A percentile compares a stretch with the other conserved stretches of the same genome.
Evolutionary conservation across 176 grass and related monocot species (phyloP).

Genomic region (Phyllostachys edulis): DNA sequence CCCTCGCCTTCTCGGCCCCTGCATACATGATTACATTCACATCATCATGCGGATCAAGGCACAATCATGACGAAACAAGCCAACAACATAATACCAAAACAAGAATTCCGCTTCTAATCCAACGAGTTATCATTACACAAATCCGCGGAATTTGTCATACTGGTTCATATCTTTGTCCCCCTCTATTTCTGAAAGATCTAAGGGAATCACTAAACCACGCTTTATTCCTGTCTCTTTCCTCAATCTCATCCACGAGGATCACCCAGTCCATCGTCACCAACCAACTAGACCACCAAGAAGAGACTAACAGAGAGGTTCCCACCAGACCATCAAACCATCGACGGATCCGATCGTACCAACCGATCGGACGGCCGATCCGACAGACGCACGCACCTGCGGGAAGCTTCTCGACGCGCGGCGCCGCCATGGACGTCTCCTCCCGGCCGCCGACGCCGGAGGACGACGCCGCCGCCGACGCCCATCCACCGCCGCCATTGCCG

Average conservation of each 20-base stretch:
- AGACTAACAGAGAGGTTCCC: slow-evolving; percentile 2
- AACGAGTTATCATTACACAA: not conserved
- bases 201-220: not conserved
- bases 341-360: slow-evolving; percentile 47
- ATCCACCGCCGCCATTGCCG: not conserved
- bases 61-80: not conserved
- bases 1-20: slow-evolving; percentile 38
- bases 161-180: not conserved
- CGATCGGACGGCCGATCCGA: not conserved
- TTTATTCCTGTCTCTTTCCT: not conserved
- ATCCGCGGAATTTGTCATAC: not conserved
- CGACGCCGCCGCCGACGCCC: slow-evolving; percentile 24
- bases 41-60: not conserved
- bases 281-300: slow-evolving; percentile 1
- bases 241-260: slow-evolving; percentile 34
- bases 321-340: not conserved
- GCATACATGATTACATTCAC: slow-evolving; percentile 25
- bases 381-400: slow-evolving; percentile 38
- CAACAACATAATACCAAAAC: not conserved
- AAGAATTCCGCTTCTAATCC: slow-evolving; percentile 30
- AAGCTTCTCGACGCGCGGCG: slow-evolving; percentile 34
- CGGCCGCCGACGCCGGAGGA: slow-evolving; percentile 17
- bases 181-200: slow-evolving; percentile 4
- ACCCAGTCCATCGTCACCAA: not conserved
- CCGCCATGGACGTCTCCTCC: slow-evolving; percentile 37